These are phyloP conservation scores for Hypocrella siamensis DNA, from an alignment of 2,329 filamentous ascomycete species.

Conservation along the genomic window DNA sequence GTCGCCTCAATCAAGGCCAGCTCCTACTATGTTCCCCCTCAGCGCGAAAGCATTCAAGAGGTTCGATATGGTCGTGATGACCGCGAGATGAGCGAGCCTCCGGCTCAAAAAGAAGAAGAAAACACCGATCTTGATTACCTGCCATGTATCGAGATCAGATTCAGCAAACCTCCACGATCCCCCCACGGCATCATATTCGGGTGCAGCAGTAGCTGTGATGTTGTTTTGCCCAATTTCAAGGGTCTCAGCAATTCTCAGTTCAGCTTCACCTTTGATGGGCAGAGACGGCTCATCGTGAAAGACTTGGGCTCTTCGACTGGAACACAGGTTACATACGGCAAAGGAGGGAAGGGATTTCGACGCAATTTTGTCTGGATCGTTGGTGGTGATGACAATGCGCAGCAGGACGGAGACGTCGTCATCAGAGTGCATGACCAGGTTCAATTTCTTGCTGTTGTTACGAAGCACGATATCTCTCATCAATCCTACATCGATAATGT, in stretches of 20 bases:
- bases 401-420: conserved; percentile 3
- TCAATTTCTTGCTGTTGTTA: conserved; percentile 5
- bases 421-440: conserved; percentile 1
- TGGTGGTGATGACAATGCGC: conserved; percentile 4
- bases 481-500: conserved; percentile 8
- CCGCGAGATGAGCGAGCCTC: conserved; percentile 3
- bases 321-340: conserved; percentile 11
- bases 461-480: conserved; percentile 3
- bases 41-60: neutral
- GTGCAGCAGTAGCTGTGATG: conserved; percentile 5
- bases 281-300: conserved; percentile 6
- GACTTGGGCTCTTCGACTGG: conserved; percentile 8
- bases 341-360: conserved; percentile 6
- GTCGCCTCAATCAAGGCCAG: conserved; percentile 1
- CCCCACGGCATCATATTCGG: conserved; percentile 7
- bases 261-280: conserved; percentile 9
- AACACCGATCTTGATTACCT: neutral
- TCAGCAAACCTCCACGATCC: conserved; percentile 6
- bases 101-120: neutral
- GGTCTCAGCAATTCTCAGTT: conserved; percentile 6
- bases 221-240: conserved; percentile 4
- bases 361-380: conserved; percentile 10
- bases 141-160: conserved; percentile 5
- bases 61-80: conserved; percentile 2
- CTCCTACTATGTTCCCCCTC: conserved; percentile 1